Base-by-base conservation (phyloP, 345 rosid genomes). In the Nasturtium officinale region DNA sequence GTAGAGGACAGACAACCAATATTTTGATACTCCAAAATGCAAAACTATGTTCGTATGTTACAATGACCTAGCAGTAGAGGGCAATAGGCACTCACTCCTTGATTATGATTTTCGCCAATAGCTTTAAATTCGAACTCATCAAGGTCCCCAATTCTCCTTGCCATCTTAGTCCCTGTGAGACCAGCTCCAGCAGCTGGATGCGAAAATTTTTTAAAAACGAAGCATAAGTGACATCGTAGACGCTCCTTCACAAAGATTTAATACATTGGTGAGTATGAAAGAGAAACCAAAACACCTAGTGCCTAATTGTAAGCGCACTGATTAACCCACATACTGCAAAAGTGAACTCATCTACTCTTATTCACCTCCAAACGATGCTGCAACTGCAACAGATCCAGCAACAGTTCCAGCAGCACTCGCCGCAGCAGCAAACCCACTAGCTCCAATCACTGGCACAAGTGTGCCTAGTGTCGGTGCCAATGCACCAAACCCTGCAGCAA, bases 301-400 rank as follows among this genome's bases (percentile, higher is more conserved):
- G 64, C 59, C 69, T 76, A 61, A 61, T 4, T 21, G 42, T 17
- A 68, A 53, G 58, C 11, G 38, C 50, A 70, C 53, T 35, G 30
- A 47, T 42, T n/a, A 48, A 61, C 40, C 40, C 53, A 64, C n/a
- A 57, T 47, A 70, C 46, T 9, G 37, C 55, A 75, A 28, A 53
- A 57, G 25, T 32, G 62, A 68, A 71, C 59, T 29, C 46, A 55
- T 70, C 71, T 55, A 70, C 71, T 59, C 74, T n/a, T 64, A 76
- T 43, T 83, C 80, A 94, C 99, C 99, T 91, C 98, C 98, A 85
- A 94, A 94, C 32, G 98, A 94, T 48, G 97, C 98, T 68, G 96
- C 97, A 78, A 94, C 98, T 37, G 97, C 97, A 86, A 94, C 98
- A 56, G 98, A 94, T 56, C 98, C 98, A 83, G 88, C 95, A 64